Conservation (phyloP, 495 filamentous ascomycete genomes). For the Eremomyces bilateralis region DNA sequence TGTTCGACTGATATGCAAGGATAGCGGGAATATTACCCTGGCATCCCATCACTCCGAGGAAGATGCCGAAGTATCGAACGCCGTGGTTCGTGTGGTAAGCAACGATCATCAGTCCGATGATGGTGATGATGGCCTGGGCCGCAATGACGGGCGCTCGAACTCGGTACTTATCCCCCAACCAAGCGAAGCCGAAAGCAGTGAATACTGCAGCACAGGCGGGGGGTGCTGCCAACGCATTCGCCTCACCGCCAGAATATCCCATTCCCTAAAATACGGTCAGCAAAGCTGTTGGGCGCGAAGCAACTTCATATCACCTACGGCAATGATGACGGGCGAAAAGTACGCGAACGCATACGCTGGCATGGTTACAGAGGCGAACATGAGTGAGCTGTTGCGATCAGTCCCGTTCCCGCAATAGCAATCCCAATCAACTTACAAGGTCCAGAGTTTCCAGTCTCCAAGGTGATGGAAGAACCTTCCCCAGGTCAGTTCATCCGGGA, state of each 20-base stretch:
- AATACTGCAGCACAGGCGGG: background rate
- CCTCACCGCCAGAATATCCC: background rate
- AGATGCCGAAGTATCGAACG: constrained; percentile 2
- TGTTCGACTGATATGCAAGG: constrained; percentile 7
- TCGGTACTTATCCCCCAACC: background rate
- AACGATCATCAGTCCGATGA: background rate
- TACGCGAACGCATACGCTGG: constrained; percentile 9
- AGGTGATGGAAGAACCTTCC: constrained; percentile 4
- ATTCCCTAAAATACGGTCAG: too few relatives aligned
- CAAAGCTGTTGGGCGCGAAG: too few relatives aligned
- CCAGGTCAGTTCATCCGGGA: constrained; percentile 8
- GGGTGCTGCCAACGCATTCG: background rate
- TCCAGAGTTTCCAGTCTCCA: constrained; percentile 6
- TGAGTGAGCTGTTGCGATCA: constrained; percentile 7
- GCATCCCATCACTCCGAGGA: background rate
- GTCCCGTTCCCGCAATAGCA: too few relatives aligned
- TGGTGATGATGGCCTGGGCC: background rate
- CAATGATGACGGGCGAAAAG: constrained; percentile 8
- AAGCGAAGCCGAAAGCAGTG: background rate
- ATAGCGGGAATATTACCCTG: constrained; percentile 9
- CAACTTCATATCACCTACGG: background rate
- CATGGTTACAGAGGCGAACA: constrained; percentile 5
- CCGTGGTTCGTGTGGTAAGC: background rate
- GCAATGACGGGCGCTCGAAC: background rate
- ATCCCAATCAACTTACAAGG: constrained; percentile 2